Base-by-base conservation (phyloP, 306 rosid species). In the Trichosanthes cucumerina region DNA sequence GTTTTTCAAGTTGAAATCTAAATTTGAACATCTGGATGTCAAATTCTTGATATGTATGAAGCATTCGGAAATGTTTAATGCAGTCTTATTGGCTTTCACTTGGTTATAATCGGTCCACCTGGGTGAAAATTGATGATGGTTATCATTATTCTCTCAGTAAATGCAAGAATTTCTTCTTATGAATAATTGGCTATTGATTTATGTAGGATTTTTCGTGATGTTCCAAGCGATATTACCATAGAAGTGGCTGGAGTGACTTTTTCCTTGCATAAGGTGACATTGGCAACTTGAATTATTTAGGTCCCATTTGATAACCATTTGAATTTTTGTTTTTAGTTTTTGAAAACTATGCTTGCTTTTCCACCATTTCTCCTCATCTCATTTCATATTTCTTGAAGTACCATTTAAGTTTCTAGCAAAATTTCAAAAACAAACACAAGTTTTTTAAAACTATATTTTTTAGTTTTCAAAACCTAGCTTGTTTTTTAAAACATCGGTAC, bases 131-230 rank as follows among this genome's bases (percentile, higher is more conserved):
- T 24, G n/a, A 38, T 41, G 14, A 4, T 66, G 26, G 26, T 70
- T 3, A 21, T 36, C 33, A 50, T n/a, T n/a, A 56, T 47, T 24
- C 24, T 24, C 46, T 43, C 54, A 10, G 18, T 3, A 24, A 9
- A 44, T 43, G 11, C 38, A 72, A 50, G 44, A 18, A 49, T 9
- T 76, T 77, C 62, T 9, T 47, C 47, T 28, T 68, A 19, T 75
- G 62, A 81, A 41, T 89, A 69, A 81, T 81, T 80, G 58, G 57
- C 76, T 75, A 41, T 72, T 70, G 34, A 81, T 28, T 81, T 36
- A 24, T 88, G 89, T 54, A 96, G 99, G 99, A 96, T 96, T 81
- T 96, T 96, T 80, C 97, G 96, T 9, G 99, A 96, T 86, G 97
- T 96, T 82, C 98, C 97, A 14, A 93, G 99, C 75, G 99, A 96